phyloP scores from a whole-genome alignment of 1,139 yeast genomes.

The Pichia sp. region DNA sequence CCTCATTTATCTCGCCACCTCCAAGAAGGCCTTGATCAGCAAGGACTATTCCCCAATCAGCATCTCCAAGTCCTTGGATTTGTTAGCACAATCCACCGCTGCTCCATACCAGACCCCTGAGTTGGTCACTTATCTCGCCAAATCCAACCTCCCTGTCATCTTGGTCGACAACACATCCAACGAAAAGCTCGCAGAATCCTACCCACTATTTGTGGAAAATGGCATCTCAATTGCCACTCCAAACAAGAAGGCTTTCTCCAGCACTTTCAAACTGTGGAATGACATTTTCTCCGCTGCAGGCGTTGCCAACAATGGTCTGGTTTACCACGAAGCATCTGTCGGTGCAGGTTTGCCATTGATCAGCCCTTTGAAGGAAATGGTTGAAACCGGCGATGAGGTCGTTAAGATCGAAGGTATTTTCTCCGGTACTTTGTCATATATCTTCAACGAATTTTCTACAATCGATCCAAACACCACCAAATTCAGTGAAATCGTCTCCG shows the following conservation, averaged over 20 bases:
- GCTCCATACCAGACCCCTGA: conserved; percentile 54
- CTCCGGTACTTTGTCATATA: conserved; percentile 94
- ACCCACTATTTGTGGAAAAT: conserved; percentile 65
- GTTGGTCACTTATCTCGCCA: conserved; percentile 57
- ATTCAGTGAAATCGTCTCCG: conserved; percentile 84
- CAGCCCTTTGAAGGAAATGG: conserved; percentile 79
- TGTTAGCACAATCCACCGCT: conserved; percentile 40
- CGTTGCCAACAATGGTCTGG: conserved; percentile 53
- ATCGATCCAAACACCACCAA: conserved; percentile 55
- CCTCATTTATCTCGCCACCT: conserved; percentile 75
- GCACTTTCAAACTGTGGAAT: conserved; percentile 71
- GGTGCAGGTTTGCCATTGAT: conserved; percentile 97
- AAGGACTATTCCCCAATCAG: conserved; percentile 68
- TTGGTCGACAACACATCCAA: conserved; percentile 92
- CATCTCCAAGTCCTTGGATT: conserved; percentile 51
- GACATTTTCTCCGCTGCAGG: conserved; percentile 56
- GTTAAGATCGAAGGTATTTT: conserved; percentile 92
- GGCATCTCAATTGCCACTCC: conserved; percentile 97
- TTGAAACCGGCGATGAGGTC: conserved; percentile 88
- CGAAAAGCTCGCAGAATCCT: conserved; percentile 66
- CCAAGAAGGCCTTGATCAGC: conserved; percentile 63
- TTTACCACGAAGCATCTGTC: conserved; percentile 97
- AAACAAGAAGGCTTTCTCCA: conserved; percentile 95
- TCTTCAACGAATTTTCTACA: conserved; percentile 88
- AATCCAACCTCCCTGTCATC: conserved; percentile 70